Percentiles rank a stretch among this genome's conserved stretches.
phyloP scores from a whole-genome alignment of 2,329 filamentous ascomycete species.

The Peltaster fructicola region DNA sequence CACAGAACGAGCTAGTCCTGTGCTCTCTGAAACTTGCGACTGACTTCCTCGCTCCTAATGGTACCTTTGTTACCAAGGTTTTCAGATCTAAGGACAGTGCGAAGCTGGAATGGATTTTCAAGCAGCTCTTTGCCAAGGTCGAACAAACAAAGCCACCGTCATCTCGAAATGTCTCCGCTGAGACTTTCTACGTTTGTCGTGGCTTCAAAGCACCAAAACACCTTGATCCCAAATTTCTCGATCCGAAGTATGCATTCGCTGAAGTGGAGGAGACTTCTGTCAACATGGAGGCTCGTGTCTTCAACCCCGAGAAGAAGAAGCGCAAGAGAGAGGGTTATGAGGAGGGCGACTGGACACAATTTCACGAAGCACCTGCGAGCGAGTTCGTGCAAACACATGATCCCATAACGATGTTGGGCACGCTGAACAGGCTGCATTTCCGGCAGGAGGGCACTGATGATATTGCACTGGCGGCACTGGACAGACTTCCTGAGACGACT shows the following conservation, averaged over 20 bases:
- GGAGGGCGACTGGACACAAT: conserved; percentile 84
- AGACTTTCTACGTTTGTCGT: conserved; percentile 94
- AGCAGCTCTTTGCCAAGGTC: conserved; percentile 86
- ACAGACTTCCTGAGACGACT: conserved; percentile 74
- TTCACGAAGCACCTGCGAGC: conserved; percentile 72
- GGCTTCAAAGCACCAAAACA: conserved; percentile 91
- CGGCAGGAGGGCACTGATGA: conserved; percentile 57
- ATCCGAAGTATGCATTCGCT: conserved; percentile 77
- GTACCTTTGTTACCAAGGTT: conserved; percentile 92
- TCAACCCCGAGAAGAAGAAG: conserved; percentile 95
- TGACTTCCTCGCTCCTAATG: conserved; percentile 76
- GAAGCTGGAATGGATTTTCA: conserved; percentile 88
- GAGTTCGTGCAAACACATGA: conserved; percentile 90
- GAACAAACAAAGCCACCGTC: conserved; percentile 96
- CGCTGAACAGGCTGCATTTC: conserved; percentile 70
- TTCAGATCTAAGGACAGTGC: conserved; percentile 97
- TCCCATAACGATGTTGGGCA: conserved; percentile 79
- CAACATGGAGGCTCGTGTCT: conserved; percentile 96
- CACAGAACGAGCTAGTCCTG: conserved; percentile 81
- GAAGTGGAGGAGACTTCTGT: conserved; percentile 71
- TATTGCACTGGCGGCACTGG: conserved; percentile 68
- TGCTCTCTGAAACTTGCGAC: conserved; percentile 86
- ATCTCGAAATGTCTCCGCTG: conserved; percentile 86
- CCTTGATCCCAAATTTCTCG: conserved; percentile 82
- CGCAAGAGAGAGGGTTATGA: conserved; percentile 95